Conservation (phyloP, 2,329 filamentous ascomycete species). For the Colletotrichum siamense region DNA sequence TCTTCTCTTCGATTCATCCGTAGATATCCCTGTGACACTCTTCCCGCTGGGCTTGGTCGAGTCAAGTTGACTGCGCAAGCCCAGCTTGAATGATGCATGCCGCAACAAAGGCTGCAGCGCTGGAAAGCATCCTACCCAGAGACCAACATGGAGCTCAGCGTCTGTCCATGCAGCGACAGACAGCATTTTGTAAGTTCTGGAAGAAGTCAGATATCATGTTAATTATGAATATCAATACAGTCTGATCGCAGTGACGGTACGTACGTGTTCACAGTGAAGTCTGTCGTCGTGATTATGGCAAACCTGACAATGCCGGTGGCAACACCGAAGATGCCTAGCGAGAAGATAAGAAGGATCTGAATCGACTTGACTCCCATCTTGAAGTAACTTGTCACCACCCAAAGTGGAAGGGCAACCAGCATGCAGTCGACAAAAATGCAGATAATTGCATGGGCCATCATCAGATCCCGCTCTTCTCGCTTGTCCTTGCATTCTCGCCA, state of each 20-base stretch:
- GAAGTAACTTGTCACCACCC: constrained; percentile 41
- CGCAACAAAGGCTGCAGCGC: constrained; percentile 37
- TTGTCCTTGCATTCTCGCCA: constrained; percentile 30
- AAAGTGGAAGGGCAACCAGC: constrained; percentile 40
- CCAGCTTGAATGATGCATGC: background rate
- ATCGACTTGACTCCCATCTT: constrained; percentile 36
- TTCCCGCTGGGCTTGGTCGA: background rate
- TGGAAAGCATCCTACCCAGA: constrained; percentile 48
- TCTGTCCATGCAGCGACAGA: constrained; percentile 43
- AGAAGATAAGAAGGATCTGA: constrained; percentile 40
- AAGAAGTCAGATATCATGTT: background rate
- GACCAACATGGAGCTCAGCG: constrained; percentile 45
- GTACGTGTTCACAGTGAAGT: constrained; percentile 36
- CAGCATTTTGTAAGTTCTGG: constrained; percentile 42
- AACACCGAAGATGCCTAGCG: constrained; percentile 41
- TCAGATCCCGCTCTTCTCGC: constrained; percentile 31
- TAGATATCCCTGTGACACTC: background rate
- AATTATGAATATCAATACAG: too few relatives aligned
- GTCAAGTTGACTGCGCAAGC: background rate
- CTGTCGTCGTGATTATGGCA: constrained; percentile 34
- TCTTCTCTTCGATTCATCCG: background rate
- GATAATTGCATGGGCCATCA: constrained; percentile 35
- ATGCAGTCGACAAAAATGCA: constrained; percentile 38
- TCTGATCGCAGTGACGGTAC: constrained; percentile 14
- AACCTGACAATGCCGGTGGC: constrained; percentile 43